Base-by-base conservation (phyloP, 108 stramenopile species). In the Schizochytrium sp. region DNA sequence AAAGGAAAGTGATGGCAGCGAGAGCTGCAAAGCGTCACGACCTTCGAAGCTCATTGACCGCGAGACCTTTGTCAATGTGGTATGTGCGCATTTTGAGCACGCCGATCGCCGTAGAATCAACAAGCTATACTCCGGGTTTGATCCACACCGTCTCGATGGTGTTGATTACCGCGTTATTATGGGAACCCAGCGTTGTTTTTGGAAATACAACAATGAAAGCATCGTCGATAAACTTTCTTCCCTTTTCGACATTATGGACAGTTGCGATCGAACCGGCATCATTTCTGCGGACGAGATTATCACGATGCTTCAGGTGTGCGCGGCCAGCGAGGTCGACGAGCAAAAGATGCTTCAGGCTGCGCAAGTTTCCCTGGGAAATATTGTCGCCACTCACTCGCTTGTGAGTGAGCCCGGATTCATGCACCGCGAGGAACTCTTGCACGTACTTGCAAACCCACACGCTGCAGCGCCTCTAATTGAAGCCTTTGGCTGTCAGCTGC, bases 71-170 rank as follows among this genome's bases (percentile, higher is more conserved):
- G 76, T 53, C 10, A 83, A 83, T 53, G 48, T 83, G 23, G 51
- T 83, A 6, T 83, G 76, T 23, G 76, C 48, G 25, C 76, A 83
- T 23, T 83, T 83, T 53, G 76, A 83, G 76, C 76, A 83, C 51
- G 76, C 5, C 51, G 76, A 83, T 45, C 76, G 76, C 6, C 76
- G 76, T 12, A 47, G 76, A 34, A 53, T 83, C 25, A 83, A 83
- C 51, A 83, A 83, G 23, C 51, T 83, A 45, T 83, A 83, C 76
- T 83, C 76, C 28, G 51, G 76, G 8, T 83, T 83, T 53, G 76
- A 83, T 53, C 76, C 76, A 4, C 48, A 53, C 76, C 45, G 76
- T 6, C 44, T 83, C 6, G 76, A 83, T 83, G 48, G 6, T 18
- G 76, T 83, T 12, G 76, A 83, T 23, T 83, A 83, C 5, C 76